Evolutionary conservation across 257 asterid genomes (phyloP).

Genomic region (Solanum chilense): DNA sequence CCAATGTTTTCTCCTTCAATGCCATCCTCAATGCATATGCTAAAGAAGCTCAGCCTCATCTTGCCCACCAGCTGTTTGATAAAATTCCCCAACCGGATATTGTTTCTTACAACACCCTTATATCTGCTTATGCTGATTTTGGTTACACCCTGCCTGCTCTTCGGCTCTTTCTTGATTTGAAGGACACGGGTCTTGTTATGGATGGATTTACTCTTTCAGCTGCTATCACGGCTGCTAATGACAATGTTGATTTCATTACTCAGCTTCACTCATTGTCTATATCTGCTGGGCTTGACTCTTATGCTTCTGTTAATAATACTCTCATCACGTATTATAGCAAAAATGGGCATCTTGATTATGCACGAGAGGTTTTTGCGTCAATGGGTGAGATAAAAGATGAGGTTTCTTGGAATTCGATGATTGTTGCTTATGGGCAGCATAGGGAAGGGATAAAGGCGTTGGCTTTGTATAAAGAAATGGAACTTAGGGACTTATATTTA

Average conservation of each 20-base stretch:
- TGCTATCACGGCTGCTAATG: constrained; percentile 37
- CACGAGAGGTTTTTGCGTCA: constrained; percentile 31
- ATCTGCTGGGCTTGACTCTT: constrained; percentile 34
- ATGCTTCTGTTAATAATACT: constrained; percentile 53
- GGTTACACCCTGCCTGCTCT: constrained; percentile 29
- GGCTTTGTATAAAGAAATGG: constrained; percentile 55
- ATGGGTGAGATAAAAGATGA: constrained; percentile 50
- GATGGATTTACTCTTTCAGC: constrained; percentile 63
- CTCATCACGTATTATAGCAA: constrained; percentile 45
- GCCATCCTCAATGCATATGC: constrained; percentile 54
- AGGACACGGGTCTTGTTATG: constrained; percentile 23
- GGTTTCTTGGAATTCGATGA: constrained; percentile 85
- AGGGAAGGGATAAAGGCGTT: constrained; percentile 53
- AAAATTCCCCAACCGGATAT: constrained; percentile 65
- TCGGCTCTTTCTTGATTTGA: constrained; percentile 25
- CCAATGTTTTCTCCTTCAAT: constrained; percentile 71
- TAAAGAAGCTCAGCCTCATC: constrained; percentile 26
- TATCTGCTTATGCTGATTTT: constrained; percentile 62
- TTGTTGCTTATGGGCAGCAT: constrained; percentile 57
- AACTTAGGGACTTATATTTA: constrained; percentile 19
- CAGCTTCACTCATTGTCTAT: constrained; percentile 47
- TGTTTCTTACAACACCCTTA: constrained; percentile 68
- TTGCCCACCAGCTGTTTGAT: constrained; percentile 58
- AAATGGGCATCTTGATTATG: constrained; percentile 28
- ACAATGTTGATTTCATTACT: constrained; percentile 21